Conservation (phyloP, 305 asterid genomes). For the Fraxinus greggii region DNA sequence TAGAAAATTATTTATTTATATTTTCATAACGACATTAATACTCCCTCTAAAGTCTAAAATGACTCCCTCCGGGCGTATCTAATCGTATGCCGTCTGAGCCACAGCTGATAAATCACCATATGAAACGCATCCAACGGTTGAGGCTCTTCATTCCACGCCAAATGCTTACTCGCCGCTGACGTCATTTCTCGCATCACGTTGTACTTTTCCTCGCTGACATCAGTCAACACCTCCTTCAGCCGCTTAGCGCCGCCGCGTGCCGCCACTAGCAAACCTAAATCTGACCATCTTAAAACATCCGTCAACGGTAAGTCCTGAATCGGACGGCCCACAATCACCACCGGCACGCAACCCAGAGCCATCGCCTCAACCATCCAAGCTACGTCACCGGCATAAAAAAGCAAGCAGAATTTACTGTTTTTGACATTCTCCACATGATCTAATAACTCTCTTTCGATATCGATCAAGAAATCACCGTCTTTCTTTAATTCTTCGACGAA, state of each 20-base stretch:
- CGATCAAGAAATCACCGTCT: slow-evolving; percentile 49
- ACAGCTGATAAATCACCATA: slow-evolving; percentile 83
- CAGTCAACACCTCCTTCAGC: slow-evolving; percentile 49
- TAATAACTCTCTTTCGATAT: slow-evolving; percentile 37
- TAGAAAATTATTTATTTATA: not conserved
- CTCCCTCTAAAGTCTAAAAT: not conserved
- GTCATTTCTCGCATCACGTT: slow-evolving; percentile 50
- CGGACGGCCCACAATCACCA: slow-evolving; percentile 74
- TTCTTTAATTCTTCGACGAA: slow-evolving; percentile 54
- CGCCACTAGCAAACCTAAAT: slow-evolving; percentile 53
- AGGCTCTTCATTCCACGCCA: slow-evolving; percentile 69
- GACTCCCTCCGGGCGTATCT: slow-evolving; percentile 66
- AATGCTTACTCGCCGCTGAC: slow-evolving; percentile 64
- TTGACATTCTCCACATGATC: slow-evolving; percentile 19
- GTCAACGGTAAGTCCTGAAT: slow-evolving; percentile 81
- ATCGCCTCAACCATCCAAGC: slow-evolving; percentile 56
- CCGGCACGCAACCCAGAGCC: slow-evolving; percentile 81
- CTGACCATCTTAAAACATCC: slow-evolving; percentile 76
- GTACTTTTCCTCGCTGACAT: slow-evolving; percentile 45
- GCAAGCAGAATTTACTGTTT: slow-evolving; percentile 67
- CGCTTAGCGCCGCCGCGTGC: slow-evolving; percentile 46
- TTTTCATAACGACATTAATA: not conserved
- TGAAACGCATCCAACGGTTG: slow-evolving; percentile 75
- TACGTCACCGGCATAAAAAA: slow-evolving; percentile 44
- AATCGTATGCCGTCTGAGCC: slow-evolving; percentile 83